Evolutionary conservation across 106 monocot genomes (phyloP).

Genomic region (Narthecium ossifragum): DNA sequence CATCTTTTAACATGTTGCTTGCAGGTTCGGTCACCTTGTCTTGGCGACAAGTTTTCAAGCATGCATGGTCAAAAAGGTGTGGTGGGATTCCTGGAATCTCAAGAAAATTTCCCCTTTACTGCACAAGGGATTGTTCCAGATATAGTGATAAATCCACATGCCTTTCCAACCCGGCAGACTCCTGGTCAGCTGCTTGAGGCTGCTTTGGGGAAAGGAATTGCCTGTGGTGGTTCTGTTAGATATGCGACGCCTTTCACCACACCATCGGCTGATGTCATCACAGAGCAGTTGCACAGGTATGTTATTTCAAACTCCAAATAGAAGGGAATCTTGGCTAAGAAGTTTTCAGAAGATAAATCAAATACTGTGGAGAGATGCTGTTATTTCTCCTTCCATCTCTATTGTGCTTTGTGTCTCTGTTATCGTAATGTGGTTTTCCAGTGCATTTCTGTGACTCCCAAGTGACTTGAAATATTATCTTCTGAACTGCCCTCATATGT

Average conservation of each 20-base stretch:
- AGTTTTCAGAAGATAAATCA: too few relatives aligned
- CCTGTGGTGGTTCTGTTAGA: slow-evolving; percentile 35
- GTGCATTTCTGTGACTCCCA: too few relatives aligned
- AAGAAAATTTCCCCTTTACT: slow-evolving; percentile 95
- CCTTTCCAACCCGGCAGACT: slow-evolving; percentile 95
- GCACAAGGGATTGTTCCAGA: slow-evolving; percentile 84
- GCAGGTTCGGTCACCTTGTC: slow-evolving; percentile 75
- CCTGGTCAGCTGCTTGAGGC: slow-evolving; percentile 94
- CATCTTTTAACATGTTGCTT: slow-evolving; percentile 4
- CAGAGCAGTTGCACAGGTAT: slow-evolving; percentile 81
- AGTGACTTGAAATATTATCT: too few relatives aligned
- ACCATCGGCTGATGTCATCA: slow-evolving; percentile 76
- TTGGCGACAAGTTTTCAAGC: slow-evolving; percentile 95
- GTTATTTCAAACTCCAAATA: neutral
- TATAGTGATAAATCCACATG: slow-evolving; percentile 95
- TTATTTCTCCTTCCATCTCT: too few relatives aligned
- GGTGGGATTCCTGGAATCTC: slow-evolving; percentile 82
- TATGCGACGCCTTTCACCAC: slow-evolving; percentile 92
- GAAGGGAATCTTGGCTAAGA: neutral
- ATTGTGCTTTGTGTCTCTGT: too few relatives aligned
- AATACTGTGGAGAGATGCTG: too few relatives aligned
- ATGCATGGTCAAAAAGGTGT: slow-evolving; percentile 99
- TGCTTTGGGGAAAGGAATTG: slow-evolving; percentile 88
- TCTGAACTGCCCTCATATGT: too few relatives aligned
- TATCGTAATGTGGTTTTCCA: too few relatives aligned